phyloP scores from a whole-genome alignment of 768 basidiomycete genomes.

The Cantharellus anzutake region DNA sequence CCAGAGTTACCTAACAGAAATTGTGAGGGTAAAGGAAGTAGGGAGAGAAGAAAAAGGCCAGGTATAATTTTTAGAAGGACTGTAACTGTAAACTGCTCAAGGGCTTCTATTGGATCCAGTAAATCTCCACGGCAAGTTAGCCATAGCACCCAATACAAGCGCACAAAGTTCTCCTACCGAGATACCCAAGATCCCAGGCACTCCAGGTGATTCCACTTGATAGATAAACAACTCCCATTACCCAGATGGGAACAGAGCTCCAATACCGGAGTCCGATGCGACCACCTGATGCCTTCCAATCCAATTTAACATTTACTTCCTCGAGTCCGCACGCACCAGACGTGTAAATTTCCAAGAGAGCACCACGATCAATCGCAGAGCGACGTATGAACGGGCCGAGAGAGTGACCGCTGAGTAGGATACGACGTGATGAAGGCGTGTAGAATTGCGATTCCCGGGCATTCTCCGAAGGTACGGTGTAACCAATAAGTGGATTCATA shows the following conservation, averaged over 20 bases:
- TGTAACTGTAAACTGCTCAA: constrained; percentile 24
- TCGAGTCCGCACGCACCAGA: constrained; percentile 33
- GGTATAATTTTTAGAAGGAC: constrained; percentile 26
- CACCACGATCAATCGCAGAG: constrained; percentile 14
- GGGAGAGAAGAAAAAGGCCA: constrained; percentile 26
- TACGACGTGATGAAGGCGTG: constrained; percentile 21
- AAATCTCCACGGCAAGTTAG: constrained; percentile 11
- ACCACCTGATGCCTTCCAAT: constrained; percentile 53
- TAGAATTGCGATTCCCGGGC: constrained; percentile 6
- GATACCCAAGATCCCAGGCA: constrained; percentile 12
- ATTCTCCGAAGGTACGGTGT: not conserved
- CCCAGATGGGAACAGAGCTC: constrained; percentile 52
- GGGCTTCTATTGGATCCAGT: constrained; percentile 31
- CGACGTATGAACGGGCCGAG: constrained; percentile 14
- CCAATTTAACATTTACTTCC: constrained; percentile 35
- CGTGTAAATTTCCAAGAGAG: constrained; percentile 41
- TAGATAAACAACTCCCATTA: constrained; percentile 45
- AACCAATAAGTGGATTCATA: not conserved
- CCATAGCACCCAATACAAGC: not conserved
- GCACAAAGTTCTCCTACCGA: not conserved
- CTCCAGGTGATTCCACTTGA: constrained; percentile 36
- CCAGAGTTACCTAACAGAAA: constrained; percentile 44
- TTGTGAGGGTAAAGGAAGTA: constrained; percentile 37
- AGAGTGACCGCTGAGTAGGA: constrained; percentile 12
- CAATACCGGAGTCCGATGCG: constrained; percentile 57